These are phyloP conservation scores for Pterocarpus macrocarpus DNA, from an alignment of 306 rosid genomes.

Conservation along the genomic window DNA sequence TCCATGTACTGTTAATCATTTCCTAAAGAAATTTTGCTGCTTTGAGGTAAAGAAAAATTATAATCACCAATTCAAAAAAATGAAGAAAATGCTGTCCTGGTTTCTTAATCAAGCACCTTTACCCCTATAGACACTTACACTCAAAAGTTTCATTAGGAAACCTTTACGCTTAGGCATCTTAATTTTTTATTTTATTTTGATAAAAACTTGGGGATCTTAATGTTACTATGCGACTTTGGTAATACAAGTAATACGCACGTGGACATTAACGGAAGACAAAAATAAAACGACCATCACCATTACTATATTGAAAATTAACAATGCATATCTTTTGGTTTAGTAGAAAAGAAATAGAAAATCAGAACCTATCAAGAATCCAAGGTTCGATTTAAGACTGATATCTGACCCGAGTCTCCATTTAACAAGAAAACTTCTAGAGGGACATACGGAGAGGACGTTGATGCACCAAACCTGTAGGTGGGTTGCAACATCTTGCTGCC, in stretches of 20 bases:
- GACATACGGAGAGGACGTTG: slow-evolving; percentile 70
- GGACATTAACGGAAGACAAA: background rate
- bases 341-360: background rate
- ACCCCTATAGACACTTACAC: background rate
- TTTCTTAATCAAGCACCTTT: too few relatives aligned
- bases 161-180: background rate
- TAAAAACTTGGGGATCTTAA: background rate
- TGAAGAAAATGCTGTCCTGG: background rate
- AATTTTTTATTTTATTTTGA: too few relatives aligned
- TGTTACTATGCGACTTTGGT: background rate
- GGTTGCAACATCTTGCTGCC: slow-evolving; percentile 96
- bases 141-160: background rate
- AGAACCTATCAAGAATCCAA: slow-evolving; percentile 53
- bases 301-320: slow-evolving; percentile 9
- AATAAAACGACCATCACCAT: slow-evolving; percentile 25
- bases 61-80: background rate
- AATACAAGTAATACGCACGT: background rate
- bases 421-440: slow-evolving; percentile 96
- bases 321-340: slow-evolving; percentile 12
- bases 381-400: slow-evolving; percentile 78
- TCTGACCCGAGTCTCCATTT: slow-evolving; percentile 92
- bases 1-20: background rate
- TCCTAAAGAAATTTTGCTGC: background rate
- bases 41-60: background rate
- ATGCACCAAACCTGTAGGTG: slow-evolving; percentile 83